phyloP scores from a whole-genome alignment of 108 stramenopile genomes.

The Pelagomonas calceolata region DNA sequence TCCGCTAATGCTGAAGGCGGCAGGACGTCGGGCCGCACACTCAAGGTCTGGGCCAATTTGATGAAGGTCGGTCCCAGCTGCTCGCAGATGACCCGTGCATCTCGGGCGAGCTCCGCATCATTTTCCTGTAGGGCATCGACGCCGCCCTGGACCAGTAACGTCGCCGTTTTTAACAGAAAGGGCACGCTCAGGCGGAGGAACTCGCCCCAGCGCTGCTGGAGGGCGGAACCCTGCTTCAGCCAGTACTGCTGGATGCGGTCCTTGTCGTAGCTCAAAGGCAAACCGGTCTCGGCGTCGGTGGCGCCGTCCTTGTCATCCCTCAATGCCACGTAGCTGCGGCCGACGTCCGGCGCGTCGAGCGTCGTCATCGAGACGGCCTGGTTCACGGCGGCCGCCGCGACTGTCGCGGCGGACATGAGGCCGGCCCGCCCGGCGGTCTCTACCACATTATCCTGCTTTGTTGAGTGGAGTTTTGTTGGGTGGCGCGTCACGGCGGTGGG shows the following conservation, averaged over 20 bases:
- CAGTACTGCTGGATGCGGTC: slow-evolving; percentile 77
- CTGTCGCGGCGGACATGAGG: slow-evolving; percentile 61
- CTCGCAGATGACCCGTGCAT: slow-evolving; percentile 75
- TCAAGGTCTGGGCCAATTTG: slow-evolving; percentile 74
- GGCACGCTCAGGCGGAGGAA: slow-evolving; percentile 81
- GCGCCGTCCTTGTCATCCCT: slow-evolving; percentile 29
- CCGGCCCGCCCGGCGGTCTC: too few relatives aligned
- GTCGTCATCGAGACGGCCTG: slow-evolving; percentile 73
- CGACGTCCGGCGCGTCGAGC: slow-evolving; percentile 56
- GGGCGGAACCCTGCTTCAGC: slow-evolving; percentile 69
- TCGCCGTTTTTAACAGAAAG: slow-evolving; percentile 59
- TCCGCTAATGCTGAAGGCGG: slow-evolving; percentile 77
- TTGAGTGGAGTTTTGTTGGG: too few relatives aligned
- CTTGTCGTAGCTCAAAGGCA: slow-evolving; percentile 80
- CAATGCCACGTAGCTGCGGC: slow-evolving; percentile 61
- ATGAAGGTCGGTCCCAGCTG: slow-evolving; percentile 85
- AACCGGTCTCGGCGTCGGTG: slow-evolving; percentile 63
- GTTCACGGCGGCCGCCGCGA: slow-evolving; percentile 79
- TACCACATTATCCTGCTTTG: too few relatives aligned
- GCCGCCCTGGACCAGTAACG: slow-evolving; percentile 66
- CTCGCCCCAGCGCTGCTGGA: slow-evolving; percentile 72
- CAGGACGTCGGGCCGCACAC: slow-evolving; percentile 78
- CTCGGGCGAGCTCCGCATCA: slow-evolving; percentile 59
- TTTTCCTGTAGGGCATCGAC: slow-evolving; percentile 60
- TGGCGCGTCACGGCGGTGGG: too few relatives aligned